Conservation (phyloP, 139 green algal genomes). For the Tetradesmus lagerheimii region DNA sequence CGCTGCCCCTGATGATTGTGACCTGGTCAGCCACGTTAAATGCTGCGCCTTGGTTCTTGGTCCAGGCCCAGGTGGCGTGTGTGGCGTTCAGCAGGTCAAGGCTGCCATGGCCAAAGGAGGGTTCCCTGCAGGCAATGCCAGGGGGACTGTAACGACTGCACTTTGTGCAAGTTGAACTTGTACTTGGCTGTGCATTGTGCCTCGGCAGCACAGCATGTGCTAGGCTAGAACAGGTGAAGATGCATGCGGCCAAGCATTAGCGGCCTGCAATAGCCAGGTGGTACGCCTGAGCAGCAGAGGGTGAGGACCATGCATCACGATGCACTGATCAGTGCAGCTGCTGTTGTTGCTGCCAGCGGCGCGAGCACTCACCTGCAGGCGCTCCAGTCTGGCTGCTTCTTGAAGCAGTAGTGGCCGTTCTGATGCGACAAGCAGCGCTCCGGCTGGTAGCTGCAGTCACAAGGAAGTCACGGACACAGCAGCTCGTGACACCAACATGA, state of each 20-base stretch:
- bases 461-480: too few species aligned
- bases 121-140: constrained; percentile 58
- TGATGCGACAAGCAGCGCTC: not conserved
- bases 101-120: constrained; percentile 76
- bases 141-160: not conserved
- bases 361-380: constrained; percentile 48
- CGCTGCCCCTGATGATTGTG: constrained; percentile 1
- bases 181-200: too few species aligned
- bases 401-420: not conserved
- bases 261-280: too few species aligned
- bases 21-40: constrained; percentile 32
- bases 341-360: too few species aligned
- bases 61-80: constrained; percentile 73
- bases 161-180: not conserved
- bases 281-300: too few species aligned
- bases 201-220: too few species aligned
- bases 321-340: too few species aligned
- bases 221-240: too few species aligned
- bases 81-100: constrained; percentile 77
- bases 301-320: too few species aligned
- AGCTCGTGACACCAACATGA: too few species aligned
- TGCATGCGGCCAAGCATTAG: too few species aligned
- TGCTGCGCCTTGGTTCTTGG: constrained; percentile 67
- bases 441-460: not conserved
- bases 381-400: constrained; percentile 66